Evolutionary conservation across 2,329 filamentous ascomycete species (phyloP).

Genomic region (Purpureocillium lavendulum): DNA sequence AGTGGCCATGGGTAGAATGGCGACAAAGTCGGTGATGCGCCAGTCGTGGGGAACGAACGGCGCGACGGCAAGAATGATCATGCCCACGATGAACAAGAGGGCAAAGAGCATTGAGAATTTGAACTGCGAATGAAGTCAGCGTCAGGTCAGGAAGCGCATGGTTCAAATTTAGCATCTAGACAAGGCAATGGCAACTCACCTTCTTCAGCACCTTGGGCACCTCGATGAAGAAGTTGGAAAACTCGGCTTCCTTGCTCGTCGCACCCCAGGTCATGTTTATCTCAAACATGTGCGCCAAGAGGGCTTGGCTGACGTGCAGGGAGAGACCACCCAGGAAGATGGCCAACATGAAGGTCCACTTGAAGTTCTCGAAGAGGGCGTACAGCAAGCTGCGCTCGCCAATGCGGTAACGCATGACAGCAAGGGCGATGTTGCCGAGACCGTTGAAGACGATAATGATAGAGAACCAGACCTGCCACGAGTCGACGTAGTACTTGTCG

Average conservation of each 20-base stretch:
- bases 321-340: slow-evolving; percentile 79
- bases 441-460: slow-evolving; percentile 73
- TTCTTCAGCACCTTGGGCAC: slow-evolving; percentile 69
- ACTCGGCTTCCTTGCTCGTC: slow-evolving; percentile 74
- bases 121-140: slow-evolving; percentile 37
- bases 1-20: slow-evolving; percentile 67
- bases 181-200: slow-evolving; percentile 39
- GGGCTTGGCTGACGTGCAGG: slow-evolving; percentile 71
- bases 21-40: slow-evolving; percentile 63
- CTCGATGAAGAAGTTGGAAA: slow-evolving; percentile 79
- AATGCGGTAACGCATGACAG: slow-evolving; percentile 63
- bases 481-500: slow-evolving; percentile 74
- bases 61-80: slow-evolving; percentile 56
- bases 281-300: slow-evolving; percentile 76
- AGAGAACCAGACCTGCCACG: slow-evolving; percentile 72
- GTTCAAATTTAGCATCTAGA: not conserved
- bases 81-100: slow-evolving; percentile 46
- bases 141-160: not conserved
- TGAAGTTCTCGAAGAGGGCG: slow-evolving; percentile 56
- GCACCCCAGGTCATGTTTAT: slow-evolving; percentile 83
- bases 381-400: slow-evolving; percentile 53
- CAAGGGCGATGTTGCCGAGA: slow-evolving; percentile 63
- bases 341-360: slow-evolving; percentile 65
- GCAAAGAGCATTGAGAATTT: slow-evolving; percentile 63
- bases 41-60: slow-evolving; percentile 58